These are phyloP conservation scores for Trichoderma orchidacearum DNA, from an alignment of 495 filamentous ascomycete genomes.

Conservation along the genomic window DNA sequence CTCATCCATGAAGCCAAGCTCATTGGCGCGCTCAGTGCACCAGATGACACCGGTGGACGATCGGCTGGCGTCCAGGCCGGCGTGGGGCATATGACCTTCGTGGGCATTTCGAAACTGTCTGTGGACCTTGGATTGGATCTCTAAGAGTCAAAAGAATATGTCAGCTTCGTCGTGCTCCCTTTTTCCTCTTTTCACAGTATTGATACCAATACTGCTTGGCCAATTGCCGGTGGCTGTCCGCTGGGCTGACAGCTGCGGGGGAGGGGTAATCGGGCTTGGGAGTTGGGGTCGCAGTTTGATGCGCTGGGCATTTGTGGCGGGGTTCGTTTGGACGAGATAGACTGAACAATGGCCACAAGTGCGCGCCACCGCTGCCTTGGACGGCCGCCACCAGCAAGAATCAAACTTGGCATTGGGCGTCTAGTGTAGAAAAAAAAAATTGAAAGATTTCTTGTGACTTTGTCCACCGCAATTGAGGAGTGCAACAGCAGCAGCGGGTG, in stretches of 20 bases:
- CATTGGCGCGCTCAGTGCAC: slow-evolving; percentile 70
- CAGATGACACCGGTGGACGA: slow-evolving; percentile 76
- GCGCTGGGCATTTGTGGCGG: too few relatives aligned
- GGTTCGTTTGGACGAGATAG: slow-evolving; percentile 3
- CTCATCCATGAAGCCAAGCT: slow-evolving; percentile 70
- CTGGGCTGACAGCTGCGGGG: background rate
- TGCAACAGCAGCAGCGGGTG: background rate
- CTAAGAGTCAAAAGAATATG: slow-evolving; percentile 21
- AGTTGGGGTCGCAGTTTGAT: slow-evolving; percentile 6
- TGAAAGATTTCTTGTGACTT: background rate
- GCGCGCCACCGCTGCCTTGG: slow-evolving; percentile 4
- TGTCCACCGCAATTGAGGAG: slow-evolving; percentile 1
- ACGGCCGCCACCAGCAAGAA: slow-evolving; percentile 15
- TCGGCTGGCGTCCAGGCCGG: slow-evolving; percentile 73
- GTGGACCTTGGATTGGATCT: slow-evolving; percentile 68
- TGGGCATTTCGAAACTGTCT: slow-evolving; percentile 74
- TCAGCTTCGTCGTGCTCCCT: background rate
- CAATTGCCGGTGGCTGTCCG: background rate
- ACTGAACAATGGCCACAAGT: slow-evolving; percentile 12
- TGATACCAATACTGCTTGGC: too few relatives aligned
- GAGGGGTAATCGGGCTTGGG: background rate
- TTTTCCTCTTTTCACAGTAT: too few relatives aligned
- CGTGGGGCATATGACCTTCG: slow-evolving; percentile 79
- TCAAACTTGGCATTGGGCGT: too few relatives aligned
- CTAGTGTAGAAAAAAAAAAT: background rate